phyloP scores from a whole-genome alignment of 805 yeast species.

The Groenewaldozyma salmanticensis region DNA sequence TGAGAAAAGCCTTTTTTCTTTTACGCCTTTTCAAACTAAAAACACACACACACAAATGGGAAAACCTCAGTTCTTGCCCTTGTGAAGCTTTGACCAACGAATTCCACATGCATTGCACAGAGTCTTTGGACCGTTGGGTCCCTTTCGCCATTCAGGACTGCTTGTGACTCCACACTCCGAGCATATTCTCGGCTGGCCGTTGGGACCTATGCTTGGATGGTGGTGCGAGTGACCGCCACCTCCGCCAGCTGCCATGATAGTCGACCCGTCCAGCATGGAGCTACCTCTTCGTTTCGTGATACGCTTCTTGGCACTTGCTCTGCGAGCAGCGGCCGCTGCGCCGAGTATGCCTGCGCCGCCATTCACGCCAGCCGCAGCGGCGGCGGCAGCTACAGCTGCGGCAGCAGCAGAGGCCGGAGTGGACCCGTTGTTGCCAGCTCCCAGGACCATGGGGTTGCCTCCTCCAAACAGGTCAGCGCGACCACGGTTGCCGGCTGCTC shows the following conservation, averaged over 20 bases:
- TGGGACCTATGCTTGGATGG: slow-evolving; percentile 1
- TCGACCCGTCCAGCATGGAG: background rate
- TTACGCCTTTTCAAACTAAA: too few relatives aligned
- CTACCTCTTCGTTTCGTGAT: background rate
- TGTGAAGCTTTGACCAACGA: slow-evolving; percentile 26
- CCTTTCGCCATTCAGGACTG: slow-evolving; percentile 92
- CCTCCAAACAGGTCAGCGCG: background rate
- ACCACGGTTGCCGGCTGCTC: background rate
- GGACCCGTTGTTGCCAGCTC: background rate
- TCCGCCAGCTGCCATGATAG: slow-evolving; percentile 3
- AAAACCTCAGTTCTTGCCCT: background rate
- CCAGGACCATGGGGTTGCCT: background rate
- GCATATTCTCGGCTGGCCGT: slow-evolving; percentile 29
- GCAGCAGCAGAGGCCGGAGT: background rate
- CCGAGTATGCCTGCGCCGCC: background rate
- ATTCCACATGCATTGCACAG: slow-evolving; percentile 91
- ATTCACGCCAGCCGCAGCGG: background rate
- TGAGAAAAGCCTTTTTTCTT: too few relatives aligned
- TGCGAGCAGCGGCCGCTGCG: background rate
- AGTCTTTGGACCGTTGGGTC: slow-evolving; percentile 74
- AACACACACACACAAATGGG: too few relatives aligned
- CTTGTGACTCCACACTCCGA: slow-evolving; percentile 62
- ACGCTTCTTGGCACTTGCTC: background rate
- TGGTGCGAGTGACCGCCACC: slow-evolving; percentile 5
- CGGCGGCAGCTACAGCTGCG: background rate